Base-by-base conservation (phyloP, 495 filamentous ascomycete genomes). In the Tuber borchii region DNA sequence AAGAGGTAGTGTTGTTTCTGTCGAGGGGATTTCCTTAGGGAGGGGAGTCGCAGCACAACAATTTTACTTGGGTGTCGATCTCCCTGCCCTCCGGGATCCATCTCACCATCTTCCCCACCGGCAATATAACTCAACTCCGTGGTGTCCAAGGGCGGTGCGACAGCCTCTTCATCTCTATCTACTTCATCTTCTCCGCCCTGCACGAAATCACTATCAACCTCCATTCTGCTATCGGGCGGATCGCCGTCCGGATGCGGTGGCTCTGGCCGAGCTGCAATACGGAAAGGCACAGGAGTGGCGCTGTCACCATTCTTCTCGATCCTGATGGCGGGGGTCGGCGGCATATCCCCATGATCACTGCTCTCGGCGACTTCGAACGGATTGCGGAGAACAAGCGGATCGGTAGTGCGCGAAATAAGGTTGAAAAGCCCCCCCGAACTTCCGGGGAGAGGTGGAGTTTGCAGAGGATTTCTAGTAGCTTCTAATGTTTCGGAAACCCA, bases 1-100 rank as follows among this genome's bases (percentile, higher is more conserved):
- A 43, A 43, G 56, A 78, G 71, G 48, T 77, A 78, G 16, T 70
- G 48, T 19, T 43, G 44, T 45, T 73, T 56, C 34, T 8, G 39
- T 9, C n/a, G 56, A 51, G 72, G 71, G 16, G 46, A 14, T 43
- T 65, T 26, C 20, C 16, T 44, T 12, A 34, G 22, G n/a, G 69
- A 26, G 19, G 37, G n/a, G 22, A 31, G 74, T n/a, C 22, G n/a
- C 14, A 70, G 2, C 45, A 48, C 40, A 9, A 34, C 48, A 65
- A 74, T 20, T 44, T 75, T 42, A n/a, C 44, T 48, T 46, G 61
- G 40, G 37, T 5, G 20, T 45, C 19, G 37, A 42, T 56, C 48
- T 42, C 56, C 22, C 44, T 12, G 69, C 26, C 56, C 56, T 40
- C 70, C 70, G 17, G 26, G 6, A 39, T 40, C 43, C 39, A n/a